Base-by-base conservation (phyloP, 1,139 yeast species). In the Magnusiomyces fungicola region DNA sequence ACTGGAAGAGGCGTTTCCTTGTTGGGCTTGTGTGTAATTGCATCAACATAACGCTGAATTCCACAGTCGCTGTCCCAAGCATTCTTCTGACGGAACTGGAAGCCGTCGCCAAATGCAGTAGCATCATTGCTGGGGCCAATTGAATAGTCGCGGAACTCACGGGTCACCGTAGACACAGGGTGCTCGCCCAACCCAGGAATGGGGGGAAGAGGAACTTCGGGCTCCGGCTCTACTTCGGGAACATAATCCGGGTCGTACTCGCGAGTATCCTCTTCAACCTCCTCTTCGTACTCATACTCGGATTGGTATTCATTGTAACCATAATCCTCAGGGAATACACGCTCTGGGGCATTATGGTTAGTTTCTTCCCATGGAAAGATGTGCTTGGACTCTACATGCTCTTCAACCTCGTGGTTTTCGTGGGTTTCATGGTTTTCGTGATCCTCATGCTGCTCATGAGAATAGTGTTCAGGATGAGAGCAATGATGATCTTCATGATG, bases 301-400 rank as follows among this genome's bases (percentile, higher is more conserved):
- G 43, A 40, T 16, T 34, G 30, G 7, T 42, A 49, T 22, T 30
- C 46, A 9, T 42, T 39, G 24, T 47, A 21, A 16, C 27, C 45
- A 21, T 29, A 45, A 18, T 56, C 59, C 27, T 52, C 59, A 2
- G 60, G 58, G 45, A 55, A 55, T 16, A 53, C 51, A 1, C 58
- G 50, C 44, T 55, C 58, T n/a, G 21, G 32, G 18, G 47, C 40
- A 2, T 25, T 23, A 6, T 36, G 21, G 2, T 29, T 9, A 1
- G 30, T 19, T 38, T 33, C 42, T 42, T 52, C 54, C 54, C 54
- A 52, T 5, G 54, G 54, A 30, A 52, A 52, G 1, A 52, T 38
- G n/a, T 9, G 16, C 9, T 19, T 19, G 16, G 4, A 30, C n/a
- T 46, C 33, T 23, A 29, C 46, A n/a, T 25, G 32, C 19, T 36